Percentiles rank a stretch among this genome's conserved stretches.
phyloP scores from a whole-genome alignment of 2,329 filamentous ascomycete genomes.

The Cladosporium halotolerans region DNA sequence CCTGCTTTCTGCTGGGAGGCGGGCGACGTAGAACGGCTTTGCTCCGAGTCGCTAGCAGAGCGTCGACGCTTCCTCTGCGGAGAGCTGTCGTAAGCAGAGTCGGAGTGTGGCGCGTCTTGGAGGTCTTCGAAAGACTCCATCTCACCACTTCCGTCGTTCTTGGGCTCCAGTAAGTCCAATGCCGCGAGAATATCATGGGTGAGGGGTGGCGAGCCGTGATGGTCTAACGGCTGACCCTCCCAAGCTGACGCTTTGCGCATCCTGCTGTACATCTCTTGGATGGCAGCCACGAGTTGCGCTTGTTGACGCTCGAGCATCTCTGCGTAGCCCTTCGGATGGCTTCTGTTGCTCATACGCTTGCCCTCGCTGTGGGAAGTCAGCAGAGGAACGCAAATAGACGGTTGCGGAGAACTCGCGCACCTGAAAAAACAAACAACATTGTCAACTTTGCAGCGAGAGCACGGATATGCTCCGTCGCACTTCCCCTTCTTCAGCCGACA shows the following conservation, averaged over 20 bases:
- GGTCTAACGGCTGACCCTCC: constrained; percentile 40
- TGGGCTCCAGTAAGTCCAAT: constrained; percentile 50
- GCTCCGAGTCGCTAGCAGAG: background rate
- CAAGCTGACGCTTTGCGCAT: constrained; percentile 48
- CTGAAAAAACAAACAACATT: constrained; percentile 61
- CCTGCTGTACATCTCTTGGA: constrained; percentile 55
- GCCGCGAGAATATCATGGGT: constrained; percentile 59
- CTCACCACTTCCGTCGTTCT: constrained; percentile 38
- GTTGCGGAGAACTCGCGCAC: constrained; percentile 13
- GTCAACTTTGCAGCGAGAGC: constrained; percentile 56
- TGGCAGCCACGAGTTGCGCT: constrained; percentile 52
- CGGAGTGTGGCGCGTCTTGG: background rate
- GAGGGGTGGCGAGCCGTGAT: constrained; percentile 38
- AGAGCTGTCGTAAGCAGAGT: background rate
- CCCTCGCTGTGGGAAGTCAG: constrained; percentile 39
- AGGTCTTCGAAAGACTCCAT: constrained; percentile 54
- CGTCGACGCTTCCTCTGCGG: background rate
- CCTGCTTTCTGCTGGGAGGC: background rate
- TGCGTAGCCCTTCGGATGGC: constrained; percentile 61
- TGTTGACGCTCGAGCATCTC: constrained; percentile 64
- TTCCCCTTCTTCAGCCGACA: constrained; percentile 63
- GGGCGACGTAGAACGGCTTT: background rate
- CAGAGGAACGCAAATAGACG: background rate
- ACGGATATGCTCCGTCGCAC: constrained; percentile 59
- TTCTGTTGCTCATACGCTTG: constrained; percentile 60